phyloP scores from a whole-genome alignment of 306 rosid genomes.

The Heteromeles arbutifolia region DNA sequence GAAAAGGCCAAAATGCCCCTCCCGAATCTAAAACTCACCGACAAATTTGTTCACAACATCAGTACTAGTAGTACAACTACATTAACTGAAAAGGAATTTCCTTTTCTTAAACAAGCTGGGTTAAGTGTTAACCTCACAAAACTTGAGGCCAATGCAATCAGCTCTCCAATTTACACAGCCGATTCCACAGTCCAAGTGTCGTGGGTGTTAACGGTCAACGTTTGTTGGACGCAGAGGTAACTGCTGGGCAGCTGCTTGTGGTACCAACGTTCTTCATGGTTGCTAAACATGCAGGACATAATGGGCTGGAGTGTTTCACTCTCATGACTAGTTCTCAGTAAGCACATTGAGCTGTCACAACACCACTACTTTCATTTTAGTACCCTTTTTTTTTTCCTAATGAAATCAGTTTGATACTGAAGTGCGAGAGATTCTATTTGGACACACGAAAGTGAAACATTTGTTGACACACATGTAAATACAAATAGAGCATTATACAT shows the following conservation, averaged over 20 bases:
- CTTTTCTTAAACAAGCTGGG: slow-evolving; percentile 40
- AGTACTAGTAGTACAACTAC: slow-evolving; percentile 12
- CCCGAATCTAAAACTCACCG: slow-evolving; percentile 15
- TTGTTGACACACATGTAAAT: too few relatives aligned
- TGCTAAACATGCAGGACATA: slow-evolving; percentile 41
- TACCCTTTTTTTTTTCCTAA: too few relatives aligned
- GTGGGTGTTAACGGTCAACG: slow-evolving; percentile 33
- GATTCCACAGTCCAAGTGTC: slow-evolving; percentile 33
- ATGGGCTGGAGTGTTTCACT: slow-evolving; percentile 45
- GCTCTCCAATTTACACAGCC: slow-evolving; percentile 29
- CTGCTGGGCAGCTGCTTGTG: slow-evolving; percentile 43
- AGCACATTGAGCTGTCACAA: background rate
- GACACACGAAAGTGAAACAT: too few relatives aligned
- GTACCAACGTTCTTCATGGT: slow-evolving; percentile 47
- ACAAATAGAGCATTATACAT: too few relatives aligned
- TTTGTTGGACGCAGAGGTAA: slow-evolving; percentile 35
- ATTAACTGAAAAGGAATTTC: slow-evolving; percentile 22
- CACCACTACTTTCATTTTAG: too few relatives aligned
- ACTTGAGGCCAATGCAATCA: slow-evolving; percentile 29
- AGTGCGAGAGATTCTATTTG: too few relatives aligned
- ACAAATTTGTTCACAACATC: slow-evolving; percentile 34
- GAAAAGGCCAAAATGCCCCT: slow-evolving; percentile 22
- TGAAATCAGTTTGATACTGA: too few relatives aligned
- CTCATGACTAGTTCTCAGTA: slow-evolving; percentile 33
- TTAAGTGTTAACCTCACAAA: slow-evolving; percentile 35